These are phyloP conservation scores for Psilocybe azurescens DNA, from an alignment of 768 basidiomycete species.

Conservation along the genomic window DNA sequence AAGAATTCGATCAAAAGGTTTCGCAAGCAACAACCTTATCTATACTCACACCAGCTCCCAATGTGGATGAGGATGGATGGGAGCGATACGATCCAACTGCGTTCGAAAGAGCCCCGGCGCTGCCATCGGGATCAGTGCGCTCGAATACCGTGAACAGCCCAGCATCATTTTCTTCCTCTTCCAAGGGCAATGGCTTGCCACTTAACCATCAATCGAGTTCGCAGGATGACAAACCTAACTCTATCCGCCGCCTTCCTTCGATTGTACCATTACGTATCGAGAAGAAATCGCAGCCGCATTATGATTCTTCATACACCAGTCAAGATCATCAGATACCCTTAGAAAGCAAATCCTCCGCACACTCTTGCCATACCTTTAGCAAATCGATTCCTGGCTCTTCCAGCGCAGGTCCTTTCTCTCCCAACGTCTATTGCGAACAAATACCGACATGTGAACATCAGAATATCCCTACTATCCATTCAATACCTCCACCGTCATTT, in stretches of 20 bases:
- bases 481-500: not conserved
- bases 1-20: slow-evolving; percentile 61
- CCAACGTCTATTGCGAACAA: not conserved
- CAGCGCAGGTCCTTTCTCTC: not conserved
- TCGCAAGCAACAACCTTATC: slow-evolving; percentile 46
- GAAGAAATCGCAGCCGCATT: slow-evolving; percentile 26
- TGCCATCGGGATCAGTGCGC: not conserved
- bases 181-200: not conserved
- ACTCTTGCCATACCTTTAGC: not conserved
- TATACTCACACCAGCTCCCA: slow-evolving; percentile 30
- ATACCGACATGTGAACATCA: not conserved
- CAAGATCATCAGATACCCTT: not conserved
- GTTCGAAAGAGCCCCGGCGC: slow-evolving; percentile 22
- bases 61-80: slow-evolving; percentile 47
- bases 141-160: slow-evolving; percentile 5
- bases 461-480: not conserved
- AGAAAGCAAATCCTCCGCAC: not conserved
- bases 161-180: not conserved
- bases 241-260: slow-evolving; percentile 11
- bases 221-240: not conserved
- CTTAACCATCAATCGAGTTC: not conserved
- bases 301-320: slow-evolving; percentile 1
- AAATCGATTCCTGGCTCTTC: not conserved
- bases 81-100: slow-evolving; percentile 49
- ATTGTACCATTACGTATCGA: slow-evolving; percentile 29